These are phyloP conservation scores for Trichoderma oligosporum DNA, from an alignment of 2,329 filamentous ascomycete species.

Conservation along the genomic window DNA sequence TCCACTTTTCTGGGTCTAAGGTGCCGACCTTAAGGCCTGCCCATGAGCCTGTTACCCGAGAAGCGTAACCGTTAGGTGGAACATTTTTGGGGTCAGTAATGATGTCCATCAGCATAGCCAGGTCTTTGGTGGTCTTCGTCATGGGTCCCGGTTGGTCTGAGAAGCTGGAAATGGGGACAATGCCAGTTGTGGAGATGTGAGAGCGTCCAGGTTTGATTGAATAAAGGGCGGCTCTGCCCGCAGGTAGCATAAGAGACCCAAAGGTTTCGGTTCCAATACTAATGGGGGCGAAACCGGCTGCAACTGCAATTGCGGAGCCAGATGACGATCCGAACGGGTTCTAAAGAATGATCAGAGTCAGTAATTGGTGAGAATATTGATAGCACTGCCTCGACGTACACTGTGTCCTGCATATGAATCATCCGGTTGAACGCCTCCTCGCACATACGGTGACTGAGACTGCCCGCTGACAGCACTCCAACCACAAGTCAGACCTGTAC, in stretches of 20 bases:
- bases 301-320: conserved; percentile 53
- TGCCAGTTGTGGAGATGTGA: conserved; percentile 12
- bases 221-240: conserved; percentile 18
- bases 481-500: conserved; percentile 4
- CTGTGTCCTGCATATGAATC: conserved; percentile 19
- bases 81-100: conserved; percentile 1
- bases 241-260: conserved; percentile 33
- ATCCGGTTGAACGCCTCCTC: conserved; percentile 6
- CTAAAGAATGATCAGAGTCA: neutral
- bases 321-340: conserved; percentile 51
- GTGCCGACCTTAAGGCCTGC: conserved; percentile 16
- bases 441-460: conserved; percentile 20
- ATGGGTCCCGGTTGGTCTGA: conserved; percentile 19
- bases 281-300: conserved; percentile 50
- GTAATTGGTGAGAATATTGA: neutral
- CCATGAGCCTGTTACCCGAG: conserved; percentile 16
- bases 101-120: conserved; percentile 19
- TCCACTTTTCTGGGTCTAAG: conserved; percentile 20
- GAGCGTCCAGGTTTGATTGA: conserved; percentile 19
- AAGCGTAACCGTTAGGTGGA: conserved; percentile 11
- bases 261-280: conserved; percentile 56
- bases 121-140: conserved; percentile 16
- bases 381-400: conserved; percentile 3
- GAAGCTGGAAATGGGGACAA: conserved; percentile 11
- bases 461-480: conserved; percentile 22